These are phyloP conservation scores for Fusarium xyrophilum DNA, from an alignment of 2,329 filamentous ascomycete species.

Conservation along the genomic window DNA sequence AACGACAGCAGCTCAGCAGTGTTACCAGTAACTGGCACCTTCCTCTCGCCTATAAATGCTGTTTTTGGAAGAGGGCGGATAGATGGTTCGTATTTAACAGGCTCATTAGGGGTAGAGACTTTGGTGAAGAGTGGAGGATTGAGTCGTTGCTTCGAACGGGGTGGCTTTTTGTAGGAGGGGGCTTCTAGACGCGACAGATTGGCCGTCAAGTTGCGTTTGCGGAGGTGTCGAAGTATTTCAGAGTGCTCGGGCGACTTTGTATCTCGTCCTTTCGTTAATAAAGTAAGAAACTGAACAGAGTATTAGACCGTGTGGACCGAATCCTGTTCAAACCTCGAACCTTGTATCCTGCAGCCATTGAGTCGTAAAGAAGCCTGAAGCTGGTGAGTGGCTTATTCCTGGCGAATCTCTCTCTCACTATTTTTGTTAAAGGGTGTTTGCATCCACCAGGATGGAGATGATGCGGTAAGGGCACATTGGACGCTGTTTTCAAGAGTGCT, in stretches of 20 bases:
- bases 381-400: constrained; percentile 66
- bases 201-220: constrained; percentile 36
- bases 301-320: constrained; percentile 2
- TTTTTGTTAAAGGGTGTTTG: constrained; percentile 57
- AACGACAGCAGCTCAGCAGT: constrained; percentile 67
- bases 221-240: constrained; percentile 53
- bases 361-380: constrained; percentile 64
- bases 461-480: constrained; percentile 59
- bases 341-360: constrained; percentile 73
- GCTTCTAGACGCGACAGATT: constrained; percentile 30
- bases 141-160: constrained; percentile 22
- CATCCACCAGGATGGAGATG: constrained; percentile 45
- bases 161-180: background rate
- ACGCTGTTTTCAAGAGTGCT: constrained; percentile 68
- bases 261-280: constrained; percentile 50
- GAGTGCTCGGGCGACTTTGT: constrained; percentile 50
- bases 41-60: constrained; percentile 48
- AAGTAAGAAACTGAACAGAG: constrained; percentile 49
- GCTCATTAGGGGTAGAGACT: constrained; percentile 44
- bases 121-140: constrained; percentile 45
- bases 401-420: constrained; percentile 68
- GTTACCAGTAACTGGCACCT: constrained; percentile 63
- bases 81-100: constrained; percentile 57
- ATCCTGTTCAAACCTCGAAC: constrained; percentile 44
- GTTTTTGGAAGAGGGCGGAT: constrained; percentile 56